Evolutionary conservation across 78 protist species (phyloP).

Genomic region (Dictyostelium firmibasis): DNA sequence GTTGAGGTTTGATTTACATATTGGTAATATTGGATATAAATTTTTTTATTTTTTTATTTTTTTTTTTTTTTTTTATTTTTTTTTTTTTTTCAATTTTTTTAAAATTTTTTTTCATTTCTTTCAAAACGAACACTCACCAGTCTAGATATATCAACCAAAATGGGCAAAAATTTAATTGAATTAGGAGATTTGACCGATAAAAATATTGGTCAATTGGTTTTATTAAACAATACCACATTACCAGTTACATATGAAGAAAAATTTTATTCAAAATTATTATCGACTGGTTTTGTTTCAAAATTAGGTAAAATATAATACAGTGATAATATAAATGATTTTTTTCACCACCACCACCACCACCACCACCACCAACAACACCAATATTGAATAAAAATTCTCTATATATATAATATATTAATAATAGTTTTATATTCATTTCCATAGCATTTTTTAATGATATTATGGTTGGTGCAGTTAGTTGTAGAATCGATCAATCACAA

Average conservation of each 20-base stretch:
- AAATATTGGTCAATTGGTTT: slow-evolving; percentile 34
- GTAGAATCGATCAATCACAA: slow-evolving; percentile 38
- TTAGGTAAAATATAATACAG: slow-evolving; percentile 21
- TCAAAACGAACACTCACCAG: not conserved
- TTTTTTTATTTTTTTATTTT: too few relatives aligned
- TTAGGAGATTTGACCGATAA: slow-evolving; percentile 55
- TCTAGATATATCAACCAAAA: not conserved
- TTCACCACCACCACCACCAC: too few relatives aligned
- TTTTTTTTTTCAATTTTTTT: not conserved
- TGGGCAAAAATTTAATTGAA: slow-evolving; percentile 14
- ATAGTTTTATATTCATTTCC: not conserved
- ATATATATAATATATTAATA: too few relatives aligned
- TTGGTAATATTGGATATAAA: too few relatives aligned
- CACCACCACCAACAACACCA: too few relatives aligned
- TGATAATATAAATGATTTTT: too few relatives aligned
- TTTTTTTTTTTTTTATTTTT: not conserved
- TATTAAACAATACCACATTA: slow-evolving; percentile 31
- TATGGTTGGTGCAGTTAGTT: slow-evolving; percentile 62
- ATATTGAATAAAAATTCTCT: too few relatives aligned
- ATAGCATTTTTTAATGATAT: slow-evolving; percentile 67
- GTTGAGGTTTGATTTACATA: too few relatives aligned
- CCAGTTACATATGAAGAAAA: slow-evolving; percentile 54
- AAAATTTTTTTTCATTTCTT: too few relatives aligned
- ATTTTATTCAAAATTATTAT: slow-evolving; percentile 23
- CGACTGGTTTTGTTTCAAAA: slow-evolving; percentile 25